Evolutionary conservation across 2,329 filamentous ascomycete genomes (phyloP).

Genomic region (Fusarium acutatum): DNA sequence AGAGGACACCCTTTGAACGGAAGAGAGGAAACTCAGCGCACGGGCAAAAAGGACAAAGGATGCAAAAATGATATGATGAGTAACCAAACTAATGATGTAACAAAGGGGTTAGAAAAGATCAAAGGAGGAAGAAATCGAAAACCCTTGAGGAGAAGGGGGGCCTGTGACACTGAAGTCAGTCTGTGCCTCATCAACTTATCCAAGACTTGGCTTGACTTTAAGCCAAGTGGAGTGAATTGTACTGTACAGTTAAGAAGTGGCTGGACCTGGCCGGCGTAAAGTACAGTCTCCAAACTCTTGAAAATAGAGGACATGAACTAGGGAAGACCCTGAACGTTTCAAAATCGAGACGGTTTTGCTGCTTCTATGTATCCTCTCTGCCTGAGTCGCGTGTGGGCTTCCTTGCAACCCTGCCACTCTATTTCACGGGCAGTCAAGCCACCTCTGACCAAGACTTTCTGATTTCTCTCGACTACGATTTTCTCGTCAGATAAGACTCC

Average conservation of each 20-base stretch:
- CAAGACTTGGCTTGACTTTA: background rate
- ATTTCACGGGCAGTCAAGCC: slow-evolving; percentile 1
- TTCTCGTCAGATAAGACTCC: slow-evolving; percentile 10
- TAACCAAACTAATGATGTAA: slow-evolving; percentile 17
- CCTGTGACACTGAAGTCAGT: slow-evolving; percentile 17
- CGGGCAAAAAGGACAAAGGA: slow-evolving; percentile 1
- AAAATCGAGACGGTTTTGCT: slow-evolving; percentile 6
- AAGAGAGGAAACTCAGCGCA: slow-evolving; percentile 9
- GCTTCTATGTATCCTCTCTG: slow-evolving; percentile 15
- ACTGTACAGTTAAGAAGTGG: slow-evolving; percentile 2
- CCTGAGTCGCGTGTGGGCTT: background rate
- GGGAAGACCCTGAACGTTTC: slow-evolving; percentile 10
- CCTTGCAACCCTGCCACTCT: slow-evolving; percentile 27
- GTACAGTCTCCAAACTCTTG: background rate
- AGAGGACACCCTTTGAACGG: slow-evolving; percentile 9
- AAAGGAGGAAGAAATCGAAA: slow-evolving; percentile 22
- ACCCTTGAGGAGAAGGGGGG: slow-evolving; percentile 28
- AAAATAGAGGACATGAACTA: background rate
- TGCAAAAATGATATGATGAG: background rate
- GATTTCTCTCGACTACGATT: slow-evolving; percentile 1
- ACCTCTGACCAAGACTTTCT: background rate
- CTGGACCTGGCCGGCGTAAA: slow-evolving; percentile 12
- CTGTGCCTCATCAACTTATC: slow-evolving; percentile 17
- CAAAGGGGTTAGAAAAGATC: slow-evolving; percentile 23
- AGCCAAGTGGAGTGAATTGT: background rate